Conservation (phyloP, 2,329 filamentous ascomycete species). For the Xylaria multiplex region DNA sequence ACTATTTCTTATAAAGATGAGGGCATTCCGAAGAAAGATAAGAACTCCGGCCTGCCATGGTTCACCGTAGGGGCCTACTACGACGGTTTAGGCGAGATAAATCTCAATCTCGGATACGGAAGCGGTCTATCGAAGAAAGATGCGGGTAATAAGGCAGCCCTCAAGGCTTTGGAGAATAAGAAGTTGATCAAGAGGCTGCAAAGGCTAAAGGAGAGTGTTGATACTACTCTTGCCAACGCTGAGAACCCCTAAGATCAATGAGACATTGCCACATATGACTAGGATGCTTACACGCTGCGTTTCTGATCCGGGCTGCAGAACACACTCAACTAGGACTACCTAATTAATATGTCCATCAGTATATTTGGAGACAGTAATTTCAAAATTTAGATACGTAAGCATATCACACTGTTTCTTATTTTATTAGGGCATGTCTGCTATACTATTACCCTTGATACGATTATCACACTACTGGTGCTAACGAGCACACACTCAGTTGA, state of each 20-base stretch:
- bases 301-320: neutral
- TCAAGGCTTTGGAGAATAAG: conserved; percentile 71
- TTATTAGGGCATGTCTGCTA: no score
- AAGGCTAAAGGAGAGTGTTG: conserved; percentile 59
- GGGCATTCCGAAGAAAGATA: conserved; percentile 63
- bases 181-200: conserved; percentile 65
- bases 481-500: neutral
- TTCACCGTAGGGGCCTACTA: conserved; percentile 73
- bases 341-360: neutral
- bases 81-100: conserved; percentile 73
- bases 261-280: neutral
- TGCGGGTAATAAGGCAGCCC: conserved; percentile 74
- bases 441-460: neutral
- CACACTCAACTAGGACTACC: no score
- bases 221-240: conserved; percentile 38
- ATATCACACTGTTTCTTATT: no score
- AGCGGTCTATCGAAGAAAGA: conserved; percentile 74
- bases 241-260: neutral
- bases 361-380: neutral
- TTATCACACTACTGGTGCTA: neutral
- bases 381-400: no score
- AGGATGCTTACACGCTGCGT: neutral
- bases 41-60: conserved; percentile 62
- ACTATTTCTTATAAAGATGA: conserved; percentile 71
- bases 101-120: conserved; percentile 70